phyloP scores from a whole-genome alignment of 2,329 filamentous ascomycete species.

The Aspergillus proliferans region DNA sequence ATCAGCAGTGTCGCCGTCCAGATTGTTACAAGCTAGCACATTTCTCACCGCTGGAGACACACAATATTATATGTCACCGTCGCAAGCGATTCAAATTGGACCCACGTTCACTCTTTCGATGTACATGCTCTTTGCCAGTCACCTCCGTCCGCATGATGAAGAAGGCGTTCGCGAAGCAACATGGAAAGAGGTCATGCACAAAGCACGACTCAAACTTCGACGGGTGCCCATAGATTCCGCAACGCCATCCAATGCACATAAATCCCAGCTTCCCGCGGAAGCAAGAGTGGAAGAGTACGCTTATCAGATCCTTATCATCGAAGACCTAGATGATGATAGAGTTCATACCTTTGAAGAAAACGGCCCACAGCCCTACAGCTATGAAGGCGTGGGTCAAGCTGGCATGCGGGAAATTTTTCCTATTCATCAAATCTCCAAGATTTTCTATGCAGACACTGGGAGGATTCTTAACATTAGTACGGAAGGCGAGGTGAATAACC shows the following conservation, averaged over 20 bases:
- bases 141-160: slow-evolving; percentile 55
- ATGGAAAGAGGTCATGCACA: slow-evolving; percentile 97
- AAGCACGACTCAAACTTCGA: slow-evolving; percentile 74
- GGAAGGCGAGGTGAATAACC: slow-evolving; percentile 63
- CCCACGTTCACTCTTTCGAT: slow-evolving; percentile 79
- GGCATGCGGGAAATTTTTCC: slow-evolving; percentile 63
- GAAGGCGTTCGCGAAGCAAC: slow-evolving; percentile 60
- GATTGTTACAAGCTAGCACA: slow-evolving; percentile 85
- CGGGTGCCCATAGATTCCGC: slow-evolving; percentile 58
- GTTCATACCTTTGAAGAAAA: slow-evolving; percentile 61
- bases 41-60: slow-evolving; percentile 82
- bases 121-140: slow-evolving; percentile 90
- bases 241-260: slow-evolving; percentile 18
- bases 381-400: slow-evolving; percentile 55
- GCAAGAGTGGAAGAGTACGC: slow-evolving; percentile 58
- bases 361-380: slow-evolving; percentile 51
- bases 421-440: slow-evolving; percentile 73
- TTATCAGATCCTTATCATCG: slow-evolving; percentile 75
- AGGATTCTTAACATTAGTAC: slow-evolving; percentile 78
- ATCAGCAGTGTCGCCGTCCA: slow-evolving; percentile 78
- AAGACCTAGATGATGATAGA: slow-evolving; percentile 70
- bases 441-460: slow-evolving; percentile 88
- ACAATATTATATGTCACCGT: slow-evolving; percentile 64
- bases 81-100: slow-evolving; percentile 69
- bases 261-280: slow-evolving; percentile 30